A percentile compares a stretch with the other conserved stretches of the same genome.
Conservation (phyloP, 2,329 filamentous ascomycete genomes). For the Coniochaeta ligniaria region DNA sequence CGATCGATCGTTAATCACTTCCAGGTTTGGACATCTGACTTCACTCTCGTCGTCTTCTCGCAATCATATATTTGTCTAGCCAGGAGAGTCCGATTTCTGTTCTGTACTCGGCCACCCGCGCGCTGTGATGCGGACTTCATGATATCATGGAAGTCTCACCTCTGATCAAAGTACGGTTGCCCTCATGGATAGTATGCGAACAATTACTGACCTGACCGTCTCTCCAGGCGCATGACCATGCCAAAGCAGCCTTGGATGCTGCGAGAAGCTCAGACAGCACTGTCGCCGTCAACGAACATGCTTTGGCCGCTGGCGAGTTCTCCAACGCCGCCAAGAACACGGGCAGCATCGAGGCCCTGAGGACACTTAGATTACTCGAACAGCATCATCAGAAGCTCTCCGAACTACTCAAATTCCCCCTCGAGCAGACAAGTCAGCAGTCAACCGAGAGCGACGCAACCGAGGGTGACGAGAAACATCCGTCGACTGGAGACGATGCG, state of each 20-base stretch:
- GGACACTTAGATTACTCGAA: conserved; percentile 79
- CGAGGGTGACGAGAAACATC: conserved; percentile 26
- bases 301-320: conserved; percentile 82
- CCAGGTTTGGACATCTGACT: neutral
- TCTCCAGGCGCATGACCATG: conserved; percentile 75
- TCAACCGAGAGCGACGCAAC: conserved; percentile 26
- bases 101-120: neutral
- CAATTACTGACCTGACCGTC: neutral
- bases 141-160: conserved; percentile 60
- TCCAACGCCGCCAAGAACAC: conserved; percentile 72
- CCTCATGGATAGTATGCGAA: neutral
- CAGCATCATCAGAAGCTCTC: conserved; percentile 81
- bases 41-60: neutral
- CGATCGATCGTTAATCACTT: neutral
- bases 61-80: too few relatives aligned
- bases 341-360: conserved; percentile 62
- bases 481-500: conserved; percentile 2
- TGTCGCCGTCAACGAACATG: conserved; percentile 80
- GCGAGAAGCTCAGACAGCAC: conserved; percentile 68
- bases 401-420: conserved; percentile 67
- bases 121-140: neutral
- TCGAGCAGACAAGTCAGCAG: conserved; percentile 39
- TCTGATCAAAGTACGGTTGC: conserved; percentile 50
- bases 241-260: conserved; percentile 72
- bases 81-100: too few relatives aligned